Percentiles rank a stretch among this genome's conserved stretches.
These are phyloP conservation scores for Amanita brunnescens DNA, from an alignment of 768 basidiomycete species.

Conservation along the genomic window DNA sequence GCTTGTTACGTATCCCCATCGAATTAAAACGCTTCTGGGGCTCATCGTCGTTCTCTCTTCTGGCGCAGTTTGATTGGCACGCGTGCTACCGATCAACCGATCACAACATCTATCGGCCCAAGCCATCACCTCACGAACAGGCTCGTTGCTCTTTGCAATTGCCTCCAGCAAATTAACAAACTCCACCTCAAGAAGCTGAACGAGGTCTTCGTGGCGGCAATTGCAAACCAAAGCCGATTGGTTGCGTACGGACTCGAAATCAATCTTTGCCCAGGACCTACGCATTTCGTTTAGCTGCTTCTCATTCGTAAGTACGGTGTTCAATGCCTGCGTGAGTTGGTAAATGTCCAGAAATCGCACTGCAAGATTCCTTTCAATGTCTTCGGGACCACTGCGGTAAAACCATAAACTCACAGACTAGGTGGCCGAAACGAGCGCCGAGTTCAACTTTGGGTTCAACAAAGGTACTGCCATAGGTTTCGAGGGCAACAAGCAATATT, in stretches of 20 bases:
- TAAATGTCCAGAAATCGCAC: conserved; percentile 90
- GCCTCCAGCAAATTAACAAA: conserved; percentile 72
- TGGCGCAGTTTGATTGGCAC: conserved; percentile 38
- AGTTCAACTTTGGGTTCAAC: conserved; percentile 88
- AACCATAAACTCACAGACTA: conserved; percentile 58
- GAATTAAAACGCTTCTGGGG: conserved; percentile 78
- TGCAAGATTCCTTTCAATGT: conserved; percentile 20
- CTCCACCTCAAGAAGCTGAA: conserved; percentile 79
- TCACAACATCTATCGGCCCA: conserved; percentile 92
- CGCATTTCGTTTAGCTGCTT: conserved; percentile 83
- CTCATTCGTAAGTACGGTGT: conserved; percentile 80
- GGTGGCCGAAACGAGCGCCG: conserved; percentile 84
- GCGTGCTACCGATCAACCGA: conserved; percentile 64
- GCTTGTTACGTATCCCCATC: conserved; percentile 90
- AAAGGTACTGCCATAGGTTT: conserved; percentile 80
- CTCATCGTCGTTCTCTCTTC: conserved; percentile 80
- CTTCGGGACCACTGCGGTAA: conserved; percentile 2
- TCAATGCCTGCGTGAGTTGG: conserved; percentile 84
- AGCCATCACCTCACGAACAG: conserved; percentile 79
- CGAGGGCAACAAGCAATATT: conserved; percentile 71
- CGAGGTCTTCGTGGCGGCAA: conserved; percentile 83
- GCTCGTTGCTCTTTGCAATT: conserved; percentile 63
- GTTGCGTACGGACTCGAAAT: conserved; percentile 87
- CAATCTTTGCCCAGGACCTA: conserved; percentile 79
- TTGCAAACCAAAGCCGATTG: conserved; percentile 92